Conservation (phyloP, 306 rosid species). For the Vigna reflexopilosa region DNA sequence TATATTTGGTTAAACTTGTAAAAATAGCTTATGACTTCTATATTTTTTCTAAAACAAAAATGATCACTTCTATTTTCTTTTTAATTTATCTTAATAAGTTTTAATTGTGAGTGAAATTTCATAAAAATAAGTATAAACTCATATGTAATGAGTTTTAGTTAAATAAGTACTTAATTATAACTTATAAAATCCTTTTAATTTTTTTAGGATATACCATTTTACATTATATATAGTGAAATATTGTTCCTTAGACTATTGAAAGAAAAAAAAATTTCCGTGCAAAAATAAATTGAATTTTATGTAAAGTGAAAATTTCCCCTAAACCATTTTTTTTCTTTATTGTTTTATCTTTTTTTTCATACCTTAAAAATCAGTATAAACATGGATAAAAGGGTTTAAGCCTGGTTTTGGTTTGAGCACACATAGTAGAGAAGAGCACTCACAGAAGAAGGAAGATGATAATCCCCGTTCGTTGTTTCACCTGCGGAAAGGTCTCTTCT, state of each 20-base stretch:
- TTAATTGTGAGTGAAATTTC: background rate
- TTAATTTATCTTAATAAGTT: background rate
- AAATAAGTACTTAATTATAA: background rate
- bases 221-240: background rate
- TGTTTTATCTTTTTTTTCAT: too few relatives aligned
- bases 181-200: background rate
- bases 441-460: conserved; percentile 61
- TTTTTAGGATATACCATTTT: background rate
- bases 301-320: too few relatives aligned
- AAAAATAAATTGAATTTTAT: too few relatives aligned
- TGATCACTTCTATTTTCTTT: background rate
- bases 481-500: conserved; percentile 76
- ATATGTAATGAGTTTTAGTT: background rate
- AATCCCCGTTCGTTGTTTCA: conserved; percentile 88
- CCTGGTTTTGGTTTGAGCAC: background rate
- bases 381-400: background rate
- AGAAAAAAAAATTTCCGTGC: too few relatives aligned
- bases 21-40: background rate
- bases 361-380: too few relatives aligned
- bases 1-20: background rate
- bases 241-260: too few relatives aligned
- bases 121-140: background rate
- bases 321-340: too few relatives aligned
- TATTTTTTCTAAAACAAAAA: too few relatives aligned
- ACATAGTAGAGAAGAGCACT: background rate